A percentile compares a stretch with the other conserved stretches of the same genome.
Evolutionary conservation across 768 basidiomycete species (phyloP).

Genomic region (Lentinula detonsa): DNA sequence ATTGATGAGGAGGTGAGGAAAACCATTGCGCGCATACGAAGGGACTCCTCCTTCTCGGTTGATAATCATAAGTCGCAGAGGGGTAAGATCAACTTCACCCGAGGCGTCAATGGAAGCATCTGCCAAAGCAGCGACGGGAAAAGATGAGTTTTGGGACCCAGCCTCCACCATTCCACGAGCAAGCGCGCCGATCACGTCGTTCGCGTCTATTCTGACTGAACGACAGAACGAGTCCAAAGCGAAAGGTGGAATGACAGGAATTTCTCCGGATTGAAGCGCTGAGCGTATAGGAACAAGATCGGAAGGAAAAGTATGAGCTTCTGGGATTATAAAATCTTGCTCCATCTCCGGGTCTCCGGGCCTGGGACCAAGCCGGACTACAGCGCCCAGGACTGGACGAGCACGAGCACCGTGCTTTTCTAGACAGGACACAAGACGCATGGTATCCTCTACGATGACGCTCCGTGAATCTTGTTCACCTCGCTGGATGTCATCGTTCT

Average conservation of each 20-base stretch:
- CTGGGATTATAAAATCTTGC: constrained; percentile 41
- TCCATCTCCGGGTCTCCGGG: constrained; percentile 36
- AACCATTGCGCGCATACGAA: constrained; percentile 91
- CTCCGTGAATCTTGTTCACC: constrained; percentile 68
- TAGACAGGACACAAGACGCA: constrained; percentile 76
- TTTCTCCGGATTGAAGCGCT: constrained; percentile 89
- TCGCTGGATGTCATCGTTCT: constrained; percentile 69
- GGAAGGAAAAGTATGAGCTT: constrained; percentile 73
- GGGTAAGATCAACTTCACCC: constrained; percentile 75
- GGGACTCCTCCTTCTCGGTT: constrained; percentile 95
- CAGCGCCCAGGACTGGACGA: constrained; percentile 81
- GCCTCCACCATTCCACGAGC: constrained; percentile 78
- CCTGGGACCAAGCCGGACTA: constrained; percentile 79
- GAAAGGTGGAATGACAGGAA: constrained; percentile 91
- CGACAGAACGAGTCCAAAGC: constrained; percentile 89
- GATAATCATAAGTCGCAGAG: constrained; percentile 95
- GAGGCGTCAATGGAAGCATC: constrained; percentile 31
- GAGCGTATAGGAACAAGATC: constrained; percentile 84
- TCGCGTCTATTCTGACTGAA: constrained; percentile 77
- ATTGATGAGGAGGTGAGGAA: constrained; percentile 95
- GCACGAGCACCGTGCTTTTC: constrained; percentile 83
- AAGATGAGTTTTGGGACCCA: constrained; percentile 22
- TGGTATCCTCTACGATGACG: constrained; percentile 70
- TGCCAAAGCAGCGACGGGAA: constrained; percentile 19
- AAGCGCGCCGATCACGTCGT: constrained; percentile 85